These are phyloP conservation scores for Phytophthora fragariae DNA, from an alignment of 352 stramenopile genomes.

Conservation along the genomic window DNA sequence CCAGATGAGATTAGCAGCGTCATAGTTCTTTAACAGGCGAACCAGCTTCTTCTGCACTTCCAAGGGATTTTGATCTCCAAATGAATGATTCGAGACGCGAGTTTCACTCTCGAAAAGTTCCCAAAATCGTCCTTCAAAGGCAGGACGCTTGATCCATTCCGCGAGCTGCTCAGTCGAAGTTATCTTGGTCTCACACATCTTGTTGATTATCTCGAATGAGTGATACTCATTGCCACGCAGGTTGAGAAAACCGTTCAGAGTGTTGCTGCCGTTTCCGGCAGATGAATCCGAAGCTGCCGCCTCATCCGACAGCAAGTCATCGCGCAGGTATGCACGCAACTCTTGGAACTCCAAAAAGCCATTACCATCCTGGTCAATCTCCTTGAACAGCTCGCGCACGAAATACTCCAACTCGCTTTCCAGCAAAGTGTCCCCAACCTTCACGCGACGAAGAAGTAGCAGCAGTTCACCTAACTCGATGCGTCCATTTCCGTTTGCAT, in stretches of 20 bases:
- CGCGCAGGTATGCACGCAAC: conserved; percentile 83
- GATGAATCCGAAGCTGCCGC: conserved; percentile 17
- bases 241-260: conserved; percentile 68
- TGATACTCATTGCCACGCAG: conserved; percentile 76
- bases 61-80: conserved; percentile 53
- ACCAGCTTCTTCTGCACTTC: conserved; percentile 82
- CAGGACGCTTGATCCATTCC: conserved; percentile 52
- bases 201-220: conserved; percentile 67
- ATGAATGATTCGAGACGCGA: conserved; percentile 48
- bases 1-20: conserved; percentile 70
- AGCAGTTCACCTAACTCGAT: conserved; percentile 74
- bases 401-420: conserved; percentile 75
- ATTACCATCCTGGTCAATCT: conserved; percentile 94
- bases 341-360: conserved; percentile 96
- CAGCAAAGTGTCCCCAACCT: conserved; percentile 69
- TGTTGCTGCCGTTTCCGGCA: conserved; percentile 46
- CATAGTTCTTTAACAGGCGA: conserved; percentile 74
- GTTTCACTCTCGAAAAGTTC: conserved; percentile 67
- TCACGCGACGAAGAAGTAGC: conserved; percentile 66
- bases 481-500: conserved; percentile 68
- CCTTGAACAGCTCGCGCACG: conserved; percentile 74
- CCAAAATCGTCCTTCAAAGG: conserved; percentile 66
- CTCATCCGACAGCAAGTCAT: conserved; percentile 55
- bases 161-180: conserved; percentile 55
- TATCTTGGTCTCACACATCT: conserved; percentile 65